Evolutionary conservation across 2,329 filamentous ascomycete species (phyloP).

Genomic region (Ophiostoma triangulosporum): DNA sequence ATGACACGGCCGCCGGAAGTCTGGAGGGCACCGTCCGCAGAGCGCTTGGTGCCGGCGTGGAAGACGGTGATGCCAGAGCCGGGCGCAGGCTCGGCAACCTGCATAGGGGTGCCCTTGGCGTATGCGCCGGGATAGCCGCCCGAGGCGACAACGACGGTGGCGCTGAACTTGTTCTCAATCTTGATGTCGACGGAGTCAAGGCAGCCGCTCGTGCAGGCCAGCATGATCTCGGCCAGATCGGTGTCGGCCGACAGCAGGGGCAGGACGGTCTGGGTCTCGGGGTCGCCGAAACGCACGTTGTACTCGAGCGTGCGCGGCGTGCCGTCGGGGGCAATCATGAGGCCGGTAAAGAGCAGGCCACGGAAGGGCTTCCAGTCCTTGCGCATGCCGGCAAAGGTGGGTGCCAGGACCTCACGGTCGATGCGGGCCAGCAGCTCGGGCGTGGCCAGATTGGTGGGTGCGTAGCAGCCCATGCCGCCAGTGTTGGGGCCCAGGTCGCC

Average conservation of each 20-base stretch:
- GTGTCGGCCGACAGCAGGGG: slow-evolving; percentile 64
- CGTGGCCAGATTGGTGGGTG: slow-evolving; percentile 69
- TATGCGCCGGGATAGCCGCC: slow-evolving; percentile 84
- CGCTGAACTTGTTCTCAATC: slow-evolving; percentile 57
- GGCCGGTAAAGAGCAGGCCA: slow-evolving; percentile 73
- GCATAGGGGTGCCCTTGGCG: slow-evolving; percentile 57
- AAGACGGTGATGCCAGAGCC: slow-evolving; percentile 59
- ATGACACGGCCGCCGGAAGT: slow-evolving; percentile 86
- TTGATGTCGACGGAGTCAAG: slow-evolving; percentile 57
- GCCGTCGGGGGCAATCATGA: slow-evolving; percentile 77
- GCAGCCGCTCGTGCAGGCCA: slow-evolving; percentile 65
- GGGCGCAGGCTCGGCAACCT: slow-evolving; percentile 29
- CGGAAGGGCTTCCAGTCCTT: slow-evolving; percentile 61
- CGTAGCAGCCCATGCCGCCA: slow-evolving; percentile 95
- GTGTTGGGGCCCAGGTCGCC: slow-evolving; percentile 87
- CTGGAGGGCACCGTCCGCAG: slow-evolving; percentile 49
- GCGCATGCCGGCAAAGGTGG: slow-evolving; percentile 80
- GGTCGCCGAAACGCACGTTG: slow-evolving; percentile 86
- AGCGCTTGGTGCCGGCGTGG: slow-evolving; percentile 72
- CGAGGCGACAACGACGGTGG: slow-evolving; percentile 87
- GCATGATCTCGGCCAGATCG: slow-evolving; percentile 78
- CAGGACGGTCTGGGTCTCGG: slow-evolving; percentile 78
- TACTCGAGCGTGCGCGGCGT: slow-evolving; percentile 72
- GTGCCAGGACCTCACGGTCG: slow-evolving; percentile 71
- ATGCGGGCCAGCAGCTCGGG: slow-evolving; percentile 64